Evolutionary conservation across 2,329 filamentous ascomycete species (phyloP).

Genomic region (Fusarium subtropicale): DNA sequence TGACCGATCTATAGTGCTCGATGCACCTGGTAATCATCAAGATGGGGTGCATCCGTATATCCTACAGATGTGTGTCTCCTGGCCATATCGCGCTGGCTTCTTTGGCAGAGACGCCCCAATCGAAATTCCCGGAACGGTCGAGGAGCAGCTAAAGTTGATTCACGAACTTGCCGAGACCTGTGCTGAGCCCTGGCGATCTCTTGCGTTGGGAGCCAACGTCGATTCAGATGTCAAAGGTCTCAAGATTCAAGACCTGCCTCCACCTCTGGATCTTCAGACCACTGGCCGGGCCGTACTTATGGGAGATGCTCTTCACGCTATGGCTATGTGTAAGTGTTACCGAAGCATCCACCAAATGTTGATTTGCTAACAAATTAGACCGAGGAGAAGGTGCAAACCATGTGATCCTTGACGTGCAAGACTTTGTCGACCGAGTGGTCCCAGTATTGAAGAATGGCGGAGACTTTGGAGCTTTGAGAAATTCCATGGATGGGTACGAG

Average conservation of each 20-base stretch:
- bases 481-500: slow-evolving; percentile 57
- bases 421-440: slow-evolving; percentile 54
- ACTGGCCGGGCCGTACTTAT: slow-evolving; percentile 59
- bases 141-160: slow-evolving; percentile 57
- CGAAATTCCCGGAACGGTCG: slow-evolving; percentile 55
- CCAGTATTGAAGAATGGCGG: slow-evolving; percentile 24
- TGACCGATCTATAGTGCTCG: slow-evolving; percentile 54
- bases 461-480: slow-evolving; percentile 33
- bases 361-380: slow-evolving; percentile 50
- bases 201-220: slow-evolving; percentile 56
- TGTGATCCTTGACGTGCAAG: slow-evolving; percentile 63
- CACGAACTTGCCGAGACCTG: slow-evolving; percentile 58
- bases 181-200: slow-evolving; percentile 61
- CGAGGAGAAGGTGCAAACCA: slow-evolving; percentile 70
- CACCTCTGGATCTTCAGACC: slow-evolving; percentile 52
- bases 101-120: slow-evolving; percentile 48
- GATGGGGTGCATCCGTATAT: slow-evolving; percentile 53
- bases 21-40: slow-evolving; percentile 58
- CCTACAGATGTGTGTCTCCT: slow-evolving; percentile 64
- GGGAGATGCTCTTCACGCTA: slow-evolving; percentile 68
- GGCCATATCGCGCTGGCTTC: slow-evolving; percentile 57
- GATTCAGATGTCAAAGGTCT: slow-evolving; percentile 59
- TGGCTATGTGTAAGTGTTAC: slow-evolving; percentile 67
- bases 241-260: slow-evolving; percentile 62
- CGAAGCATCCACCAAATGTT: accelerated